Percentiles rank a stretch among this genome's conserved stretches.
Evolutionary conservation across 805 yeast species (phyloP).

Genomic region (Isabelozyma pseudorhagii): DNA sequence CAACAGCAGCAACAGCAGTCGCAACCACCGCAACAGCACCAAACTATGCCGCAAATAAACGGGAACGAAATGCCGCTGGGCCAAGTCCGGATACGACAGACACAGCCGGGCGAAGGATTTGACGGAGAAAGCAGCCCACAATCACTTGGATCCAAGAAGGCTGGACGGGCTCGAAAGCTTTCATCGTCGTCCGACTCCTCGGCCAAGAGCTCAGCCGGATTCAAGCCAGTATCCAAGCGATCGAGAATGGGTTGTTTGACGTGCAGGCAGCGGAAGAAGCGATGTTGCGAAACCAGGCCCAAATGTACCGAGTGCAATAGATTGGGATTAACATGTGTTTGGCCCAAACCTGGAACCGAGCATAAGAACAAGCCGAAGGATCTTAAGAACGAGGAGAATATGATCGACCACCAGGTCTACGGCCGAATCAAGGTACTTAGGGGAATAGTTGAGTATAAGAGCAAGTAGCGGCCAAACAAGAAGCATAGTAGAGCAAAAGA

Average conservation of each 20-base stretch:
- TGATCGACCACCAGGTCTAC: slow-evolving; percentile 51
- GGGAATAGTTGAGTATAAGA: slow-evolving; percentile 55
- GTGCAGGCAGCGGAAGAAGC: slow-evolving; percentile 72
- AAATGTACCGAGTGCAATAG: slow-evolving; percentile 66
- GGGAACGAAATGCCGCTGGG: background rate
- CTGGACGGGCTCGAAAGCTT: background rate
- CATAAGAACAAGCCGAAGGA: slow-evolving; percentile 56
- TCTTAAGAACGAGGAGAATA: slow-evolving; percentile 46
- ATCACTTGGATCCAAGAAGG: background rate
- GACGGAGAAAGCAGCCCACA: background rate
- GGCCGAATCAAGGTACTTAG: slow-evolving; percentile 61
- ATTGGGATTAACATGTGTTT: slow-evolving; percentile 59
- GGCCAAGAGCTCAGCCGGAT: background rate
- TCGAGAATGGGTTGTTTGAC: slow-evolving; percentile 76
- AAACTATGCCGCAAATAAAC: background rate
- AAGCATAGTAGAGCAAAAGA: too few relatives aligned
- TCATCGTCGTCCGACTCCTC: background rate
- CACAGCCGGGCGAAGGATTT: background rate
- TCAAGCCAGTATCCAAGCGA: slow-evolving; percentile 36
- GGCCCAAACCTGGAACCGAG: slow-evolving; percentile 74
- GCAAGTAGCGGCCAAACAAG: slow-evolving; percentile 2
- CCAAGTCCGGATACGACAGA: background rate
- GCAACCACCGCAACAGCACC: background rate
- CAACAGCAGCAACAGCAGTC: slow-evolving; percentile 2
- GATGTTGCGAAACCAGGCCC: slow-evolving; percentile 74